These are phyloP conservation scores for Phytophthora niederhauseri DNA, from an alignment of 352 stramenopile species.

Conservation along the genomic window DNA sequence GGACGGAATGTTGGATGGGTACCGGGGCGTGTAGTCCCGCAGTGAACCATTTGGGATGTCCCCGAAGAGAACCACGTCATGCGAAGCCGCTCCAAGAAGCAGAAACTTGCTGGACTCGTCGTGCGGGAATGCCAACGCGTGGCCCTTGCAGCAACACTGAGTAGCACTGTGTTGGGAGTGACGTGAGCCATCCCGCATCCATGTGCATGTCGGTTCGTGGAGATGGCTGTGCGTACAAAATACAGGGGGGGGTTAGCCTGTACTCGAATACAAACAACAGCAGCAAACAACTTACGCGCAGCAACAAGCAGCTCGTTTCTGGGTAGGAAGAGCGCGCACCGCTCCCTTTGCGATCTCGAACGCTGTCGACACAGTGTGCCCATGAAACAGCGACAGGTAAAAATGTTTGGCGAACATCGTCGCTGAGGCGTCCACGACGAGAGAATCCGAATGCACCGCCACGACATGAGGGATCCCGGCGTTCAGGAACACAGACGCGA, in stretches of 20 bases:
- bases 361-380: constrained; percentile 65
- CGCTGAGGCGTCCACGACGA: constrained; percentile 73
- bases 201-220: constrained; percentile 71
- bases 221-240: constrained; percentile 52
- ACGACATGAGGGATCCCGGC: constrained; percentile 92
- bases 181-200: constrained; percentile 63
- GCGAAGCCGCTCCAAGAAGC: constrained; percentile 51
- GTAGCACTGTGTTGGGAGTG: constrained; percentile 74
- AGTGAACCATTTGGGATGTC: constrained; percentile 65
- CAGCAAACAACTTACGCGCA: constrained; percentile 66
- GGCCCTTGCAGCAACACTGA: constrained; percentile 78
- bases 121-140: constrained; percentile 69
- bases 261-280: not conserved
- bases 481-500: constrained; percentile 89
- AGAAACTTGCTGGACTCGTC: constrained; percentile 88
- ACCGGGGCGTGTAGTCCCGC: constrained; percentile 70
- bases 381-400: constrained; percentile 81
- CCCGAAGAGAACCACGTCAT: constrained; percentile 79
- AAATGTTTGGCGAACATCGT: constrained; percentile 90
- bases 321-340: constrained; percentile 64
- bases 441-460: constrained; percentile 82
- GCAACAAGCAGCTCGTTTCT: constrained; percentile 69
- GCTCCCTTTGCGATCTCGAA: constrained; percentile 82
- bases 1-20: constrained; percentile 74
- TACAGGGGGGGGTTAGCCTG: not conserved